Conservation (phyloP, 345 rosid species). For the Arabis alpina region DNA sequence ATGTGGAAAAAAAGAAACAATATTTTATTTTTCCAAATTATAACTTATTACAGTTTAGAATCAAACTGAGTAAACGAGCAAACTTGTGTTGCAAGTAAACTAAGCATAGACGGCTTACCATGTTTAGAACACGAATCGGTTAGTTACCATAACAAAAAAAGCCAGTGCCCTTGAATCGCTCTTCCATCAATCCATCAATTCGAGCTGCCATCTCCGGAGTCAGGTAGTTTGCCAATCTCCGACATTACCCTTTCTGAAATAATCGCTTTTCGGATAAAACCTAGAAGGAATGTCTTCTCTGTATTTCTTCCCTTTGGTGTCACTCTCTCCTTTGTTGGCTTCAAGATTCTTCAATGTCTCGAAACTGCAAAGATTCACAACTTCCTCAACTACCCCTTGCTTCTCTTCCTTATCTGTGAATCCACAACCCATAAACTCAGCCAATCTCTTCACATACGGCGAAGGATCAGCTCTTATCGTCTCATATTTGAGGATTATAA, state of each 20-base stretch:
- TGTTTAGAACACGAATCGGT: not conserved
- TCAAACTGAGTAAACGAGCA: not conserved
- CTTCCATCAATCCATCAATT: slow-evolving; percentile 13
- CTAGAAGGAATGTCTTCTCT: not conserved
- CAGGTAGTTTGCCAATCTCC: slow-evolving; percentile 45
- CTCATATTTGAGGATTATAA: slow-evolving; percentile 30
- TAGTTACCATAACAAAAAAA: slow-evolving; percentile 10
- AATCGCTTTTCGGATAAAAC: not conserved
- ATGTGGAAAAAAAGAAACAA: not conserved
- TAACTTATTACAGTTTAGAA: not conserved
- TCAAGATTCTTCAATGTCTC: slow-evolving; percentile 36
- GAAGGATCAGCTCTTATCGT: slow-evolving; percentile 11
- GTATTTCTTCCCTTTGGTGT: not conserved
- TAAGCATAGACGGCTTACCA: too few relatives aligned
- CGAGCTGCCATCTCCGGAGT: slow-evolving; percentile 37
- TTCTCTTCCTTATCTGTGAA: slow-evolving; percentile 37
- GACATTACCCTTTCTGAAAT: slow-evolving; percentile 40
- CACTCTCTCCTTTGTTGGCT: slow-evolving; percentile 26
- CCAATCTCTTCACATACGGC: slow-evolving; percentile 32
- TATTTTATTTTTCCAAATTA: not conserved
- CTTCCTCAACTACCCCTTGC: slow-evolving; percentile 23
- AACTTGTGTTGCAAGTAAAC: slow-evolving; percentile 3
- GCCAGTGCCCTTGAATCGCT: slow-evolving; percentile 27
- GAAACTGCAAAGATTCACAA: slow-evolving; percentile 35
- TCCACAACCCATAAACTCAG: slow-evolving; percentile 38